These are phyloP conservation scores for Hypomyces perniciosus DNA, from an alignment of 2,329 filamentous ascomycete species.

Conservation along the genomic window DNA sequence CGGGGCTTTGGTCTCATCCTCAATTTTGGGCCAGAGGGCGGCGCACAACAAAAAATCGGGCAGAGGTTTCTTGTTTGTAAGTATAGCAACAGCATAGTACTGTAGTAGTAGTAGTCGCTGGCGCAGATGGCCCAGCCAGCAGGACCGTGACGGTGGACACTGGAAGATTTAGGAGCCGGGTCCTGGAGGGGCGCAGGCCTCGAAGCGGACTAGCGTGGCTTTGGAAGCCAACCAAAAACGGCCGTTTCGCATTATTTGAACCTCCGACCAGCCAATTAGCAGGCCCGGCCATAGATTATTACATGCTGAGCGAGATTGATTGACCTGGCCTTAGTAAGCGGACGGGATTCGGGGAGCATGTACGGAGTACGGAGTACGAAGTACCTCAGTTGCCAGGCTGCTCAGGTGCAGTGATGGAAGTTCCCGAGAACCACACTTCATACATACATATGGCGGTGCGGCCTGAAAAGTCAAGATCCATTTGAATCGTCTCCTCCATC, in stretches of 20 bases:
- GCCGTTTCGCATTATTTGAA: constrained; percentile 4
- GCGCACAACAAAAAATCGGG: constrained; percentile 30
- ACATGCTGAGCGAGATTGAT: background rate
- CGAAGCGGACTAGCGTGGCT: background rate
- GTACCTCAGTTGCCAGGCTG: too few relatives aligned
- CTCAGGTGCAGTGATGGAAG: too few relatives aligned
- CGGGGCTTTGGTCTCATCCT: constrained; percentile 36
- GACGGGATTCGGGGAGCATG: too few relatives aligned
- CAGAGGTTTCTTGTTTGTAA: constrained; percentile 12
- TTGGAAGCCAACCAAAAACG: background rate
- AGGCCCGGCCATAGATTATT: background rate
- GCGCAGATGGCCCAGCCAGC: constrained; percentile 7
- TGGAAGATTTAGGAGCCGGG: constrained; percentile 12
- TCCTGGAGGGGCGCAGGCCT: constrained; percentile 5
- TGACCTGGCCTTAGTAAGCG: constrained; percentile 5
- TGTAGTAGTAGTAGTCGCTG: constrained; percentile 6
- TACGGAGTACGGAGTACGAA: too few relatives aligned
- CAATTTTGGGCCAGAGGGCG: constrained; percentile 34
- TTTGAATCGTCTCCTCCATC: too few relatives aligned
- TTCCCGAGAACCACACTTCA: too few relatives aligned
- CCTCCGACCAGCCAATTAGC: constrained; percentile 10
- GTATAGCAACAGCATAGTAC: background rate
- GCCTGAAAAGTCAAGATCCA: too few relatives aligned
- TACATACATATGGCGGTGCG: too few relatives aligned
- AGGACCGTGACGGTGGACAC: constrained; percentile 19